Percentiles rank a stretch among this genome's conserved stretches.
These are phyloP conservation scores for Colletotrichum coccodes DNA, from an alignment of 2,329 filamentous ascomycete genomes.

Conservation along the genomic window DNA sequence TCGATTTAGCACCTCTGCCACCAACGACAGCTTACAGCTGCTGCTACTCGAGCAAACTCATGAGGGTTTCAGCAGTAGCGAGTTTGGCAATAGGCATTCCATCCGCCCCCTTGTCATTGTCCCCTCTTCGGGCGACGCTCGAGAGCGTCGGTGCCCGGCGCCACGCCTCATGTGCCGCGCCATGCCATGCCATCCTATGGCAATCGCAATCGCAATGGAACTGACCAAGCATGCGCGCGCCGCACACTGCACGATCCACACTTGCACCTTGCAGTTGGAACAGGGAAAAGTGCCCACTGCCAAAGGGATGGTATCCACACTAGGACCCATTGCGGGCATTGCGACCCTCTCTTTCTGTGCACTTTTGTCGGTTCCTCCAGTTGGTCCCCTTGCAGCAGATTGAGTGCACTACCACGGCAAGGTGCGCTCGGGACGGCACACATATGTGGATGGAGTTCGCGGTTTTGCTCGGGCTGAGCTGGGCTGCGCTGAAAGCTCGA, in stretches of 20 bases:
- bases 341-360: background rate
- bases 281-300: background rate
- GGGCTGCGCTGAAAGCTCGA: background rate
- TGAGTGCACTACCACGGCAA: background rate
- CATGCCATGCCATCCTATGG: slow-evolving; percentile 11
- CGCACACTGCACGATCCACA: background rate
- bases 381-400: background rate
- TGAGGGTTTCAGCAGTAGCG: background rate
- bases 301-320: background rate
- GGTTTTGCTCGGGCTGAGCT: no score
- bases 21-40: background rate
- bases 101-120: background rate
- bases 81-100: background rate
- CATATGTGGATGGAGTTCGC: background rate
- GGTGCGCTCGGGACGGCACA: background rate
- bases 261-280: background rate
- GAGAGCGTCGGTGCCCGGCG: background rate
- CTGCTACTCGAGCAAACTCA: background rate
- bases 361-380: background rate
- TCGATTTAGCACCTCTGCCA: slow-evolving; percentile 1
- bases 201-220: background rate
- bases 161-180: slow-evolving; percentile 6
- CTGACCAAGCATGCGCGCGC: background rate
- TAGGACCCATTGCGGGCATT: background rate
- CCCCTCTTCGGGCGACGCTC: background rate